Base-by-base conservation (phyloP, 768 basidiomycete genomes). In the Basidioascus undulatus region DNA sequence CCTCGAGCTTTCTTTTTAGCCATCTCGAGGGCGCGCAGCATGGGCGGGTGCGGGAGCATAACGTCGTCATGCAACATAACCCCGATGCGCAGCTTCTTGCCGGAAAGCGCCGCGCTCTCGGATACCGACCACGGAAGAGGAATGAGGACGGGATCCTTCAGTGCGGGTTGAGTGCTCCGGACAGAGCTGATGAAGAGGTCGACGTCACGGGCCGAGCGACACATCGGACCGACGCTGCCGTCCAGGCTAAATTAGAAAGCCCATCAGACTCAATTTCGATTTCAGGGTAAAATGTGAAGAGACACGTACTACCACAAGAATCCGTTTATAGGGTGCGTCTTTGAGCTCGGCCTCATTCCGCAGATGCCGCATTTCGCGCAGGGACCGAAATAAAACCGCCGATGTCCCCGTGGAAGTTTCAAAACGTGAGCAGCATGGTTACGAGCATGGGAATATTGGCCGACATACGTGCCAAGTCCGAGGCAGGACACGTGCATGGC, bases 401-500 rank as follows among this genome's bases (percentile, higher is more conserved):
- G 21, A 18, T 36, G 20, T 23, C 35, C 13, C 35, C 35, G 18
- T 23, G 20, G 19, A 21, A 18, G 18, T 23, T 36, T 9, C 7
- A 18, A 9, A 13, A 18, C 9, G 18, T 36, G 20, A 36, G 35
- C 35, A 5, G 35, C 7, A 15, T 6, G 9, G 13, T 21, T 19
- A 18, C 20, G 9, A 6, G 5, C 21, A 20, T 15, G 4, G 21
- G 35, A 8, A 35, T 18, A n/a, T n/a, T n/a, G n/a, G n/a, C n/a
- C 19, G 6, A 23, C 35, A 6, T 20, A 36, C 35, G 5, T 40
- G 3, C 40, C 40, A 13, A 42, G 20, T 6, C 45, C 45, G 20
- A 43, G 18, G 4, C 32, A 26, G 18, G 32, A 35, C 4, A 48
- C 53, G 12, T 41, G 32, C 5, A 42, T 12, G 5, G 40, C 49